Base-by-base conservation (phyloP, 2,329 filamentous ascomycete species). In the Colletotrichum zoysiae region DNA sequence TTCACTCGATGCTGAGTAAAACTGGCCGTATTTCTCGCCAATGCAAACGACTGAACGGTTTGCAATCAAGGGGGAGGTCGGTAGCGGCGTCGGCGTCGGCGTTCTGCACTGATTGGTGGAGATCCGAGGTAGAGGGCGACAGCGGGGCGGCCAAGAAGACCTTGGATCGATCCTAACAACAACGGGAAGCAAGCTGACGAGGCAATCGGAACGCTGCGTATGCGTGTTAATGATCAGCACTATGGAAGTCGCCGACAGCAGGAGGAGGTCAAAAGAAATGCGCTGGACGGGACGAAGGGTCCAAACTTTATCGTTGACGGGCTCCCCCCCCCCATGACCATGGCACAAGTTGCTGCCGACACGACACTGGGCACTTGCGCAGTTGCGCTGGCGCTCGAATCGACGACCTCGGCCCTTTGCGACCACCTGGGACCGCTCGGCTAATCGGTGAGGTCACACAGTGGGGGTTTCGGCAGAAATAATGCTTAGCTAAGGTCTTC, bases 11-110 rank as follows among this genome's bases (percentile, higher is more conserved):
- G 42, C n/a, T 26, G 20, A 57, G 35, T 23, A 55, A 33, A 53
- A 20, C 42, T 40, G 50, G 48, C 33, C 33, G 26, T 30, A 9
- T 42, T 48, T 44, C 35, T 40, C 23, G 38, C 8, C 20, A 60
- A 20, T 8, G 16, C n/a, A 23, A 23, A 48, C 18, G 18, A 56
- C 26, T 3, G 18, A 6, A 46, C n/a, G 46, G 30, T 63, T 26
- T 33, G 48, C 40, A 9, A 48, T 55, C 48, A 30, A 48, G n/a
- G 56, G 48, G 26, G 2, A 12, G 48, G 61, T 73, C 44, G 67
- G 89, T 56, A 44, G 67, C 64, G 50, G 61, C 61, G 64, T 69
- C 65, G 70, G 72, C 61, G 65, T 74, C 51, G 65, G 58, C 51
- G 40, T 58, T 60, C 55, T 50, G 64, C 51, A 51, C 56, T 63